phyloP scores from a whole-genome alignment of 176 grass and related monocot genomes.

The Eleusine indica region DNA sequence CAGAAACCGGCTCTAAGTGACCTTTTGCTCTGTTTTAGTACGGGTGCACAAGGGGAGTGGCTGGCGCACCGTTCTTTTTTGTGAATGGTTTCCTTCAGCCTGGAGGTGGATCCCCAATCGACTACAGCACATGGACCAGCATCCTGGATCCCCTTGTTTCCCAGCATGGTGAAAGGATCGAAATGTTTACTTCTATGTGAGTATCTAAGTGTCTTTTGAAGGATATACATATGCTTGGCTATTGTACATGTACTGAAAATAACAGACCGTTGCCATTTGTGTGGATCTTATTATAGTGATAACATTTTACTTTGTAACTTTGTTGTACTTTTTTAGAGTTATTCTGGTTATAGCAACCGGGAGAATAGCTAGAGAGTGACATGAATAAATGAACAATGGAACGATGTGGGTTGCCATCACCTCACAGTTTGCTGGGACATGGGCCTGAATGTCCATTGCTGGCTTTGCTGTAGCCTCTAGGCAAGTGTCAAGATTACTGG shows the following conservation, averaged over 20 bases:
- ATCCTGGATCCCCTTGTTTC: conserved; percentile 64
- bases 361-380: background rate
- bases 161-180: conserved; percentile 36
- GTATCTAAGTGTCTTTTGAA: background rate
- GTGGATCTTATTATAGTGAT: no score
- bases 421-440: background rate
- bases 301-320: no score
- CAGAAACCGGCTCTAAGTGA: background rate
- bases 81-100: conserved; percentile 89
- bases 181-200: conserved; percentile 46
- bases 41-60: conserved; percentile 81
- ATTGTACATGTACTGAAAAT: no score
- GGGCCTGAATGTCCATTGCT: background rate
- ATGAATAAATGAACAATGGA: background rate
- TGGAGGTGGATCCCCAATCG: conserved; percentile 68
- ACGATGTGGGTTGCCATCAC: background rate
- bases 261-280: background rate
- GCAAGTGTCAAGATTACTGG: background rate
- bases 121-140: conserved; percentile 61
- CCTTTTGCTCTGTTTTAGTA: conserved; percentile 52
- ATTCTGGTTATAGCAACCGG: background rate
- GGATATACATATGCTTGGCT: background rate
- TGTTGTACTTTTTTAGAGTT: background rate
- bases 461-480: background rate
- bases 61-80: conserved; percentile 81